Percentiles rank a stretch among this genome's conserved stretches.
Evolutionary conservation across 106 monocot genomes (phyloP).

Genomic region (Amphibolis antarctica): DNA sequence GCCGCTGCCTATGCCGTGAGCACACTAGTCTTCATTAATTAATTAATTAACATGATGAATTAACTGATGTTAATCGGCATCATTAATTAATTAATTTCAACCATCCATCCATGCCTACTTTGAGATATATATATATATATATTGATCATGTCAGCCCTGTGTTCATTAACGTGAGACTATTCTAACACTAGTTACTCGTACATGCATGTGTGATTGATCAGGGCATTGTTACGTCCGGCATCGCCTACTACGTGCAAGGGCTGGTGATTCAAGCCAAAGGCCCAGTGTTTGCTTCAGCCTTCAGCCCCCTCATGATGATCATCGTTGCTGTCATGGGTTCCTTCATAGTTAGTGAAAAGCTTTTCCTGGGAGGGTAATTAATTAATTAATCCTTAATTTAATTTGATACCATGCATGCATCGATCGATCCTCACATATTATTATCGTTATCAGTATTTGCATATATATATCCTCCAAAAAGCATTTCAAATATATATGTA

Average conservation of each 20-base stretch:
- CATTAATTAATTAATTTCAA: no score
- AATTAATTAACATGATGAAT: no score
- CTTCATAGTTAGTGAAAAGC: slow-evolving; percentile 65
- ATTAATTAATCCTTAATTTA: no score
- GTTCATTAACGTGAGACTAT: no score
- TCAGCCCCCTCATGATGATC: slow-evolving; percentile 95
- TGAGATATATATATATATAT: background rate
- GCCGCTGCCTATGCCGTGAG: slow-evolving; percentile 76
- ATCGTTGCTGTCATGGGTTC: slow-evolving; percentile 84
- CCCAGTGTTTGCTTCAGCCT: slow-evolving; percentile 80
- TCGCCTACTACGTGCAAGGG: slow-evolving; percentile 87
- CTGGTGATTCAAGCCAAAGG: slow-evolving; percentile 63
- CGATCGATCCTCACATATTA: no score
- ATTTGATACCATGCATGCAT: no score
- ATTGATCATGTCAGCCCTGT: background rate
- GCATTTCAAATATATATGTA: no score
- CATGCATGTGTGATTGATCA: slow-evolving; percentile 10
- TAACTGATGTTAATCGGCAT: no score
- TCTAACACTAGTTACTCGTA: no score
- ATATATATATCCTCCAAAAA: no score
- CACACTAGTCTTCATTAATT: background rate
- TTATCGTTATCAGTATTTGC: no score
- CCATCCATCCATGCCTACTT: no score
- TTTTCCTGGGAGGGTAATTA: slow-evolving; percentile 63
- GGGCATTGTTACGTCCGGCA: slow-evolving; percentile 83